These are phyloP conservation scores for Vaccinium macrocarpon DNA, from an alignment of 148 eudicot genomes.

Conservation along the genomic window DNA sequence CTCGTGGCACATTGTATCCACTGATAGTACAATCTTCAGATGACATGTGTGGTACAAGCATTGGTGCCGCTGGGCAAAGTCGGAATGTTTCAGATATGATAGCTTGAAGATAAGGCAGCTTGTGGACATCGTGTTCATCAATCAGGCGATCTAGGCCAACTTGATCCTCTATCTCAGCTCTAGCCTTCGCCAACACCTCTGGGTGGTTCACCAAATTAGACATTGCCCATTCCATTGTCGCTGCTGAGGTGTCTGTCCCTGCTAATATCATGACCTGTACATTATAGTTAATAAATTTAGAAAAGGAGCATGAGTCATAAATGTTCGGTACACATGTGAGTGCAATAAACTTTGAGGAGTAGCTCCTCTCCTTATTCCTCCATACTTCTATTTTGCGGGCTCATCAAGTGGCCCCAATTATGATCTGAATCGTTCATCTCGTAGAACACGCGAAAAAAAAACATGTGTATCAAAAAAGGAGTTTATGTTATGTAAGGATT, in stretches of 20 bases:
- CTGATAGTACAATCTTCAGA: neutral
- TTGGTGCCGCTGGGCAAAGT: neutral
- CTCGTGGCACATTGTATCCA: neutral
- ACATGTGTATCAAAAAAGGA: too few species aligned
- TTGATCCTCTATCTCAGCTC: neutral
- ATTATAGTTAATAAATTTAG: neutral
- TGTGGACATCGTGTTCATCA: neutral
- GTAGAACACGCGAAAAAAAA: too few species aligned
- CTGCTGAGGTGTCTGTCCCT: constrained; percentile 11
- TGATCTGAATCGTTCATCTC: too few species aligned
- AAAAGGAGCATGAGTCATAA: neutral
- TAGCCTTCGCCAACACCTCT: neutral
- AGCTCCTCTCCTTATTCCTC: too few species aligned
- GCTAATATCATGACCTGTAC: constrained; percentile 24
- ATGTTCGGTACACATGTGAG: too few species aligned
- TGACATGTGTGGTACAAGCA: neutral
- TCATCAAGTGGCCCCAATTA: too few species aligned
- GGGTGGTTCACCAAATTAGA: neutral
- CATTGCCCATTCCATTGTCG: neutral
- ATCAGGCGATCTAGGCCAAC: neutral
- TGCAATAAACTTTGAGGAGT: too few species aligned
- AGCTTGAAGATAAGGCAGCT: neutral
- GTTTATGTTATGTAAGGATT: too few species aligned
- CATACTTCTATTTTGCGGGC: too few species aligned
- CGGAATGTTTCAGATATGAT: neutral